These are phyloP conservation scores for Chamaecyparis obtusa DNA, from an alignment of 75 land plant species.

Conservation along the genomic window DNA sequence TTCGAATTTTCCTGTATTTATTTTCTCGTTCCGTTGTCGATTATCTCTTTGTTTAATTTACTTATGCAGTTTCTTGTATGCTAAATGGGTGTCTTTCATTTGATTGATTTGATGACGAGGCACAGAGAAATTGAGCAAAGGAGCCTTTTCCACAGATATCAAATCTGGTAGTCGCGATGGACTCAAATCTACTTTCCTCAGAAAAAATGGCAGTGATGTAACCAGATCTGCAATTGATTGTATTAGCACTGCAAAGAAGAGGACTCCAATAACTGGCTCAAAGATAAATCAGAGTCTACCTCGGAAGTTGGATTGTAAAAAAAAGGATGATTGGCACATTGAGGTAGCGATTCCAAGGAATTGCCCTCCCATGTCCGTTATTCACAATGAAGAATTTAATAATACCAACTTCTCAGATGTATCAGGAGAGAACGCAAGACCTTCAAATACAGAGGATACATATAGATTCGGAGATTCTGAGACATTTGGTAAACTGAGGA, in stretches of 20 bases:
- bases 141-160: not conserved
- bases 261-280: slow-evolving; percentile 44
- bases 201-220: slow-evolving; percentile 17
- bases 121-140: not conserved
- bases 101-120: slow-evolving; percentile 7
- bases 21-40: not conserved
- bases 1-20: not conserved
- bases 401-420: slow-evolving; percentile 30
- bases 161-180: slow-evolving; percentile 16
- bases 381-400: slow-evolving; percentile 25
- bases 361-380: slow-evolving; percentile 13
- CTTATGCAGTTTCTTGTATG: not conserved
- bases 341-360: slow-evolving; percentile 73
- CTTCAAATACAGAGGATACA: not conserved
- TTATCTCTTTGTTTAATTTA: not conserved
- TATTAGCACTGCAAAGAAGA: slow-evolving; percentile 23
- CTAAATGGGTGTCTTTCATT: not conserved
- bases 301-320: slow-evolving; percentile 30
- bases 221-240: slow-evolving; percentile 5
- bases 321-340: slow-evolving; percentile 62
- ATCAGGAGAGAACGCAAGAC: not conserved
- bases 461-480: slow-evolving; percentile 5
- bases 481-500: slow-evolving; percentile 11
- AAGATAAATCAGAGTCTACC: slow-evolving; percentile 41
- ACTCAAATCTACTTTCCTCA: slow-evolving; percentile 19